Base-by-base conservation (phyloP, 2,329 filamentous ascomycete species). In the Juglanconis oblonga region DNA sequence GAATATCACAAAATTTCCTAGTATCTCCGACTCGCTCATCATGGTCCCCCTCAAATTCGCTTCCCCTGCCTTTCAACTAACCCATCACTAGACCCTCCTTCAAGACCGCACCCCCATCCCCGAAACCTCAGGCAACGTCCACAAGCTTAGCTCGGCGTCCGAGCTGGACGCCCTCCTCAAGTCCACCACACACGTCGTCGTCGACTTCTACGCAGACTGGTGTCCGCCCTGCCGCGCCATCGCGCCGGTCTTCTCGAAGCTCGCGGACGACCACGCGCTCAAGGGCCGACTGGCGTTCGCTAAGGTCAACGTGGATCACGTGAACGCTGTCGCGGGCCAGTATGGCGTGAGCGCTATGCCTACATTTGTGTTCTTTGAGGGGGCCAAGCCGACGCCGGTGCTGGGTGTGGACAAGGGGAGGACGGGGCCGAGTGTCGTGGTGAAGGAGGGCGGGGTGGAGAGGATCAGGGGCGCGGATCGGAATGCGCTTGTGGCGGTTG, bases 271-370 rank as follows among this genome's bases (percentile, higher is more conserved):
- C 60, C 69, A 76, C 67, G 61, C 68, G 63, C 58, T 71, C 38
- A 70, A 73, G 24, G 73, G 76, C 50, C 67, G 71, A 31, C 74
- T 80, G 45, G 76, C 76, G 62, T 85, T 85, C 58, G 81, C 78
- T 67, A 81, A 81, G 70, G 81, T 85, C 66, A 79, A 85, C 74
- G 81, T 81, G 66, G 83, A 85, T 67, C 72, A 76, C 48, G 76
- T 78, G 5, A 73, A 78, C 64, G 80, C 83, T 57, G 72, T 81
- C 14, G 76, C 81, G 56, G 66, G 68, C 13, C 73, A 77, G 62
- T 78, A 82, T 63, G 74, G 75, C 68, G 74, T 85, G 67, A 75
- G 77, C 48, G 77, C 79, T 66, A 80, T 86, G 73, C 83, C 83
- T 14, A 81, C 81, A 52, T 85, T 86, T 70, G 72, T 81, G 66